Evolutionary conservation across 345 rosid genomes (phyloP).

Genomic region (Brassica juncea): DNA sequence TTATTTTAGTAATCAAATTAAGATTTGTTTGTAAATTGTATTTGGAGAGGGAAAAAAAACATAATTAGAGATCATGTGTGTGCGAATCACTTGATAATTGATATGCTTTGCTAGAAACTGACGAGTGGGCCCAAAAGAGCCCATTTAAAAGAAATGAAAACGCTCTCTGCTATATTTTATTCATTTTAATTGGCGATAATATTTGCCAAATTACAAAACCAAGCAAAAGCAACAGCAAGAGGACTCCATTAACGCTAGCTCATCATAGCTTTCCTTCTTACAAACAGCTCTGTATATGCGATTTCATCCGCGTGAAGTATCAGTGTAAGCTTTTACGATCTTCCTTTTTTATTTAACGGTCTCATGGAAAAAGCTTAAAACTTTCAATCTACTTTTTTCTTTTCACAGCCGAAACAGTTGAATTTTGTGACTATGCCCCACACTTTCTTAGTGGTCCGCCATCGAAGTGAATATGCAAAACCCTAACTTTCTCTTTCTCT

Average conservation of each 20-base stretch:
- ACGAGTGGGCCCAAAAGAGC: slow-evolving; percentile 33
- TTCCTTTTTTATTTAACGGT: neutral
- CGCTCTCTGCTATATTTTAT: neutral
- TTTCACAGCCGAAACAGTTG: slow-evolving; percentile 40
- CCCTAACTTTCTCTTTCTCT: slow-evolving; percentile 39
- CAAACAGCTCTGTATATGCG: slow-evolving; percentile 20
- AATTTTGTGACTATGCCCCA: slow-evolving; percentile 29
- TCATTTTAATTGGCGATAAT: neutral
- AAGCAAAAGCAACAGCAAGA: slow-evolving; percentile 7
- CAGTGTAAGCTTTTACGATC: slow-evolving; percentile 15
- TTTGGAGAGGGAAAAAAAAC: neutral
- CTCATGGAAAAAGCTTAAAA: slow-evolving; percentile 21
- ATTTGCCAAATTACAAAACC: neutral
- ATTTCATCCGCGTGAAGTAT: slow-evolving; percentile 27
- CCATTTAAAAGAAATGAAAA: slow-evolving; percentile 28
- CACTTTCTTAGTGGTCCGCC: slow-evolving; percentile 45
- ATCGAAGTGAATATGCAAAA: slow-evolving; percentile 37
- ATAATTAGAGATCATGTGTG: slow-evolving; percentile 10
- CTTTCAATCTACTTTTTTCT: slow-evolving; percentile 15
- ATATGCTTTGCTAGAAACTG: slow-evolving; percentile 30
- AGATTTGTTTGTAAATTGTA: neutral
- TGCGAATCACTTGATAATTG: slow-evolving; percentile 27
- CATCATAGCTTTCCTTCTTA: slow-evolving; percentile 31
- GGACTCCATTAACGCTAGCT: slow-evolving; percentile 39
- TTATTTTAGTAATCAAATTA: neutral